Evolutionary conservation across 805 yeast genomes (phyloP).

Genomic region (Candida sakaeoensis): DNA sequence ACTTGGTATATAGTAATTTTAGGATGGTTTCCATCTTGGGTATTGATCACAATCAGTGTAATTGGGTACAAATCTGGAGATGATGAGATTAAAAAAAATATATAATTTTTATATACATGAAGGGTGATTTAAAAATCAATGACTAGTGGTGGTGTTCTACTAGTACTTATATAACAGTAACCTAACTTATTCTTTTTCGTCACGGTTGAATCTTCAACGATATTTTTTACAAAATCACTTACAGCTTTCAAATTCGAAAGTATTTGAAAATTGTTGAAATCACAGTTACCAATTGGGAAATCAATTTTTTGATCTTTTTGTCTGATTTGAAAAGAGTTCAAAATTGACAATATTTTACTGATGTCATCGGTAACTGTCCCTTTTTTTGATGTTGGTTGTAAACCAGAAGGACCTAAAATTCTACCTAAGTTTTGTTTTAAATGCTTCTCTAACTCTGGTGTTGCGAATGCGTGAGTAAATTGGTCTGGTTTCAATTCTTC

Average conservation of each 20-base stretch:
- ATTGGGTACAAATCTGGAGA: background rate
- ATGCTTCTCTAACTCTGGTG: conserved; percentile 71
- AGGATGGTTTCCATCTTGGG: conserved; percentile 87
- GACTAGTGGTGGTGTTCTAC: conserved; percentile 78
- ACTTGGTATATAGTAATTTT: conserved; percentile 73
- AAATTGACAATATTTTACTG: conserved; percentile 45
- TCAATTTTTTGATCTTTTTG: conserved; percentile 61
- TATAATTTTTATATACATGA: conserved; percentile 1
- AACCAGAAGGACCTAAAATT: conserved; percentile 79
- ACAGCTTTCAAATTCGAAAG: conserved; percentile 67
- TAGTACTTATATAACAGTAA: conserved; percentile 61
- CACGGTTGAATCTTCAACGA: conserved; percentile 41
- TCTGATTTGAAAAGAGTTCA: conserved; percentile 75
- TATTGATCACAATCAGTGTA: conserved; percentile 21
- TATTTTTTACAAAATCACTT: conserved; percentile 51
- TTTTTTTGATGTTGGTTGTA: conserved; percentile 82
- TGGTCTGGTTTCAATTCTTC: conserved; percentile 42
- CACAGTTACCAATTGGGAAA: conserved; percentile 72
- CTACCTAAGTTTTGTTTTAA: conserved; percentile 65
- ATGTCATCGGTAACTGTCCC: conserved; percentile 78
- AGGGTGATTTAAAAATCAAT: conserved; percentile 36
- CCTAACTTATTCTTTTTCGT: conserved; percentile 68
- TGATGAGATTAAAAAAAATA: conserved; percentile 2
- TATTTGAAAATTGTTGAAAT: conserved; percentile 73
- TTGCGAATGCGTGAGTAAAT: conserved; percentile 77